A percentile compares a stretch with the other conserved stretches of the same genome.
phyloP scores from a whole-genome alignment of 139 green algal genomes.

The Protoeuglena noctilucae region DNA sequence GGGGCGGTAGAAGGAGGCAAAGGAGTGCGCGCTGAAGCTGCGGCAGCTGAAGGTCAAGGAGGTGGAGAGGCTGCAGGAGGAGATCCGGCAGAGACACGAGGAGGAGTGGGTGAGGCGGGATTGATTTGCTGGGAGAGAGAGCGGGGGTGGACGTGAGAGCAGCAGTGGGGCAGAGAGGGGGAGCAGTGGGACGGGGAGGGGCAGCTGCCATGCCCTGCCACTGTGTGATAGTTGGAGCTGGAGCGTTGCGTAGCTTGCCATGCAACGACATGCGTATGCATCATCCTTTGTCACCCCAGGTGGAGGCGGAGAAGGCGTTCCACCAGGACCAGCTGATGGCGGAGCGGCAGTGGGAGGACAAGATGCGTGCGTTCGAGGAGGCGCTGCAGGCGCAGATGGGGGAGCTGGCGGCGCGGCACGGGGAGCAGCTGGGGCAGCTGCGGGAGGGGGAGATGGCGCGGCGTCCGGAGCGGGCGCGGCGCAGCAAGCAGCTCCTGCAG shows the following conservation, averaged over 20 bases:
- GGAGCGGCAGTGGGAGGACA: slow-evolving; percentile 1
- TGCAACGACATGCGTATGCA: too few species aligned
- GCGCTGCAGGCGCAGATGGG: background rate
- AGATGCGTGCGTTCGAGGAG: background rate
- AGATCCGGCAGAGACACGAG: slow-evolving; percentile 2
- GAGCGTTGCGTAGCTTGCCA: too few species aligned
- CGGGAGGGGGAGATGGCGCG: too few species aligned
- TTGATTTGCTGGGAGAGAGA: too few species aligned
- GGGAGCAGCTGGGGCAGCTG: background rate
- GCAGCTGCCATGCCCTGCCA: too few species aligned
- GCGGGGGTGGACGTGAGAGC: too few species aligned
- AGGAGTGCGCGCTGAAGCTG: background rate
- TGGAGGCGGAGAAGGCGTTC: slow-evolving; percentile 6
- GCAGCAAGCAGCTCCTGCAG: slow-evolving; percentile 4
- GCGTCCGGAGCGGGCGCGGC: background rate
- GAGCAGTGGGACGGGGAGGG: too few species aligned
- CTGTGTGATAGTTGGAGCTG: too few species aligned
- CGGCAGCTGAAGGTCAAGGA: slow-evolving; percentile 4
- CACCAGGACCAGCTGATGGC: background rate
- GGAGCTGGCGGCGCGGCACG: too few species aligned
- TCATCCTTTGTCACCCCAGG: too few species aligned
- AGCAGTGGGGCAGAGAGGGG: too few species aligned
- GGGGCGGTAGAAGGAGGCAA: background rate
- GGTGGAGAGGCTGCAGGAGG: slow-evolving; percentile 2
- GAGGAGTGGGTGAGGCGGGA: too few species aligned